Percentiles rank a stretch among this genome's conserved stretches.
Conservation (phyloP, 805 yeast species). For the Kodamaea fukazawae region DNA sequence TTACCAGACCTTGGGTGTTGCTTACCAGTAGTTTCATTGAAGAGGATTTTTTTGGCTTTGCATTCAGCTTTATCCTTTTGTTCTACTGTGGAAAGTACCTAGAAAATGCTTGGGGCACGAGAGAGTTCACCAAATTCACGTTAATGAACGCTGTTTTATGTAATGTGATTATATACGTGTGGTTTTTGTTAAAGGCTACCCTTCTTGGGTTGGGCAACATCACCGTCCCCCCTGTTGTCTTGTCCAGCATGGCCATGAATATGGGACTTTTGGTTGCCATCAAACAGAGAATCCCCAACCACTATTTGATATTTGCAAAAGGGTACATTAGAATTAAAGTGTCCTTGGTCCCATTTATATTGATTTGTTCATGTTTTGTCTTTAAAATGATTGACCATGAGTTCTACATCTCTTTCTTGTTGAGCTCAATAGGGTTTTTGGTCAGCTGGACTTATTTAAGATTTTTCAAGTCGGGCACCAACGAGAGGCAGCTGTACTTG, state of each 20-base stretch:
- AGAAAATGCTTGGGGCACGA: slow-evolving; percentile 63
- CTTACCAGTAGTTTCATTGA: slow-evolving; percentile 48
- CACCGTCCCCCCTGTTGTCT: slow-evolving; percentile 42
- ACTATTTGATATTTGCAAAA: slow-evolving; percentile 49
- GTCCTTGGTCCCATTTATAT: slow-evolving; percentile 37
- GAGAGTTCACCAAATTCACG: slow-evolving; percentile 49
- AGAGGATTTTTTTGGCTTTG: slow-evolving; percentile 37
- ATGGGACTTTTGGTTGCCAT: slow-evolving; percentile 61
- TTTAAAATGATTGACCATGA: slow-evolving; percentile 26
- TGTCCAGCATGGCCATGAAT: slow-evolving; percentile 54
- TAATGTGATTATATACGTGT: slow-evolving; percentile 31
- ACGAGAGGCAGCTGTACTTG: slow-evolving; percentile 42
- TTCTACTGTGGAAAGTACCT: slow-evolving; percentile 60
- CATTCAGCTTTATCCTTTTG: slow-evolving; percentile 35
- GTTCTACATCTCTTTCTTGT: slow-evolving; percentile 22
- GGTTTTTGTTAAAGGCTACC: slow-evolving; percentile 18
- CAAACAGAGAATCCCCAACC: slow-evolving; percentile 64
- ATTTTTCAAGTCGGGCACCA: slow-evolving; percentile 39
- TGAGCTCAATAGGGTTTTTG: slow-evolving; percentile 31
- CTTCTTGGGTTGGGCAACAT: slow-evolving; percentile 12
- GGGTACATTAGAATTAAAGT: slow-evolving; percentile 46
- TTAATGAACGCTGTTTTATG: slow-evolving; percentile 34
- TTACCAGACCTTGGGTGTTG: slow-evolving; percentile 50
- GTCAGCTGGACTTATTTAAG: slow-evolving; percentile 41
- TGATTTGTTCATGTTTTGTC: slow-evolving; percentile 20